Conservation (phyloP, 164 flowering plant genomes). For the Brasenia schreberi region DNA sequence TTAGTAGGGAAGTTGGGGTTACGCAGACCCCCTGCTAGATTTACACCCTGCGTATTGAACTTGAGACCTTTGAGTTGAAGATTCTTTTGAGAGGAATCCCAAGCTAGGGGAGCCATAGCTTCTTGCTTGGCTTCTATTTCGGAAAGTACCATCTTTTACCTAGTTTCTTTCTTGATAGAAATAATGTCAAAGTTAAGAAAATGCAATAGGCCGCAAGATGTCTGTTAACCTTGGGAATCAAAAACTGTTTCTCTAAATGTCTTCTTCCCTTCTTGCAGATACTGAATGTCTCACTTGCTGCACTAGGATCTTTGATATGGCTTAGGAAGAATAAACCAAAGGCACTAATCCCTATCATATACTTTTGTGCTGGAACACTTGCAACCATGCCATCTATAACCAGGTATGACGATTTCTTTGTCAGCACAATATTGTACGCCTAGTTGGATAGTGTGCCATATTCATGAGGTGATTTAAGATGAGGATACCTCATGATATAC, state of each 20-base stretch:
- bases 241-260: neutral
- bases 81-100: too few relatives aligned
- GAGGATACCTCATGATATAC: too few relatives aligned
- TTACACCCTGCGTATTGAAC: neutral
- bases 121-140: too few relatives aligned
- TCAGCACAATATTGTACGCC: neutral
- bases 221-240: too few relatives aligned
- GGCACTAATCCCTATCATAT: conserved; percentile 82
- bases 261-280: conserved; percentile 32
- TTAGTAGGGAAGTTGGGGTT: neutral
- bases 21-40: too few relatives aligned
- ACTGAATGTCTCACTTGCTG: conserved; percentile 83
- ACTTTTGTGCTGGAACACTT: conserved; percentile 70
- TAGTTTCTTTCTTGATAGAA: neutral
- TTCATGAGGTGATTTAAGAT: too few relatives aligned
- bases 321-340: conserved; percentile 90
- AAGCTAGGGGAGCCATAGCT: too few relatives aligned
- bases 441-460: too few relatives aligned
- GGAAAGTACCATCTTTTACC: too few relatives aligned
- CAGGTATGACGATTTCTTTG: conserved; percentile 32
- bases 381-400: conserved; percentile 94
- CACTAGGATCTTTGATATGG: conserved; percentile 96
- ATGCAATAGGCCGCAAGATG: neutral
- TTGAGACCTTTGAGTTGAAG: neutral
- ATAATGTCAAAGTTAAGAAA: neutral